A percentile compares a stretch with the other conserved stretches of the same genome.
phyloP scores from a whole-genome alignment of 2,329 filamentous ascomycete genomes.

The Biscogniauxia marginata region DNA sequence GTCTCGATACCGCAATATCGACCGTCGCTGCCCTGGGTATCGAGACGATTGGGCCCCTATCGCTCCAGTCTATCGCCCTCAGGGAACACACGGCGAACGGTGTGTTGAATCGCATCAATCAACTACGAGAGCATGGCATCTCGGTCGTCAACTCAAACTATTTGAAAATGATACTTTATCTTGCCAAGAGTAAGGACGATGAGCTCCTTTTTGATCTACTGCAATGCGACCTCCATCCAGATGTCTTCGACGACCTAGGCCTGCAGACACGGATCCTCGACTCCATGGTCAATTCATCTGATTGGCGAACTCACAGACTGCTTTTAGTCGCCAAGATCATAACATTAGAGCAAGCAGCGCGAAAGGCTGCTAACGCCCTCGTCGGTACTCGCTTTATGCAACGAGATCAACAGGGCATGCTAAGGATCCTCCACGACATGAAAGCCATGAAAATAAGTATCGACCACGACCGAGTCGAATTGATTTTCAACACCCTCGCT shows the following conservation, averaged over 20 bases:
- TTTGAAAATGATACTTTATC: constrained; percentile 60
- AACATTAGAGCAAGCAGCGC: constrained; percentile 29
- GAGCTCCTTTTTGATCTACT: constrained; percentile 46
- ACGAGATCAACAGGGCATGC: constrained; percentile 25
- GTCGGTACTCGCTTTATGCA: constrained; percentile 30
- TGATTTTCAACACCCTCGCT: constrained; percentile 31
- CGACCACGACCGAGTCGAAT: constrained; percentile 26
- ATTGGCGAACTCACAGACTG: constrained; percentile 43
- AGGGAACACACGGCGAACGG: constrained; percentile 57
- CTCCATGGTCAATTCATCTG: constrained; percentile 34
- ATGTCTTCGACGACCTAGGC: constrained; percentile 50
- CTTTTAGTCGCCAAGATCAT: constrained; percentile 44
- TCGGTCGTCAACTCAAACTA: constrained; percentile 63
- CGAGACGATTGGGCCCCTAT: constrained; percentile 68
- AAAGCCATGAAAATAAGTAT: constrained; percentile 33
- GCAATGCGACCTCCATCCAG: constrained; percentile 52
- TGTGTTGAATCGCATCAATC: constrained; percentile 57
- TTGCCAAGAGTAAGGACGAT: constrained; percentile 58
- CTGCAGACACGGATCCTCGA: constrained; percentile 40
- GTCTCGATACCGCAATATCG: constrained; percentile 66
- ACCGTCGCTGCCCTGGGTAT: constrained; percentile 71
- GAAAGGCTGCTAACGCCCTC: constrained; percentile 34
- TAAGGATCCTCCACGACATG: constrained; percentile 40
- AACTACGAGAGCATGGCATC: constrained; percentile 63
- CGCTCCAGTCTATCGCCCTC: constrained; percentile 73